phyloP scores from a whole-genome alignment of 805 yeast species.

The Metschnikowia peoriensis region DNA sequence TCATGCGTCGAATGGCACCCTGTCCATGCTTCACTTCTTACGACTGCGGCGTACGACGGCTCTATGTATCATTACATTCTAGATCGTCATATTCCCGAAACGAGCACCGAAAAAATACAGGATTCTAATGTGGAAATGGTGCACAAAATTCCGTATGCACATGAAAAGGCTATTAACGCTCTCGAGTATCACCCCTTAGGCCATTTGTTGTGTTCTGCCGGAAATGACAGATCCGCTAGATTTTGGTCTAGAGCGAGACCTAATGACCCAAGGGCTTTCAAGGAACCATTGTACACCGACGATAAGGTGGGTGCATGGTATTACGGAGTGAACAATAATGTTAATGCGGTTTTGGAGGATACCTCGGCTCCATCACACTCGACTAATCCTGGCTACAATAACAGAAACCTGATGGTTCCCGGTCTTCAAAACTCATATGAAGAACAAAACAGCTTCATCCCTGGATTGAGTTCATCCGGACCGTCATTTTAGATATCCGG shows the following conservation, averaged over 20 bases:
- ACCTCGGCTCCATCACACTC: conserved; percentile 2
- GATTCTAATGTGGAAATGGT: conserved; percentile 34
- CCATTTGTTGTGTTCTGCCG: conserved; percentile 85
- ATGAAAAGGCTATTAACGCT: conserved; percentile 88
- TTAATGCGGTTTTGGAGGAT: conserved; percentile 36
- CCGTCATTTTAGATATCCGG: not conserved
- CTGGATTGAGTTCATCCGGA: conserved; percentile 11
- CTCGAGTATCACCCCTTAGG: conserved; percentile 94
- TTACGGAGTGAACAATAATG: conserved; percentile 44
- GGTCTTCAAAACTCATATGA: conserved; percentile 16
- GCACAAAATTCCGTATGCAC: conserved; percentile 84
- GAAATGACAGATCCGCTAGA: conserved; percentile 87
- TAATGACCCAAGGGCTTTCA: conserved; percentile 77
- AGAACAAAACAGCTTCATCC: conserved; percentile 9
- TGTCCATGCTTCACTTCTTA: conserved; percentile 68
- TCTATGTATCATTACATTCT: conserved; percentile 73
- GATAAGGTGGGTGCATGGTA: conserved; percentile 60
- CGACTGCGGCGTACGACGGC: conserved; percentile 90
- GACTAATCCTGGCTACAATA: not conserved
- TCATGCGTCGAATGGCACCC: conserved; percentile 94
- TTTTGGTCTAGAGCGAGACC: conserved; percentile 96
- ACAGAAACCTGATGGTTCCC: conserved; percentile 10
- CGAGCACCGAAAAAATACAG: conserved; percentile 18
- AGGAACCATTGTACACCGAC: conserved; percentile 76
- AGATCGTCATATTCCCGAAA: conserved; percentile 47